These are phyloP conservation scores for Pezicula rhizophila DNA, from an alignment of 2,329 filamentous ascomycete genomes.

Conservation along the genomic window DNA sequence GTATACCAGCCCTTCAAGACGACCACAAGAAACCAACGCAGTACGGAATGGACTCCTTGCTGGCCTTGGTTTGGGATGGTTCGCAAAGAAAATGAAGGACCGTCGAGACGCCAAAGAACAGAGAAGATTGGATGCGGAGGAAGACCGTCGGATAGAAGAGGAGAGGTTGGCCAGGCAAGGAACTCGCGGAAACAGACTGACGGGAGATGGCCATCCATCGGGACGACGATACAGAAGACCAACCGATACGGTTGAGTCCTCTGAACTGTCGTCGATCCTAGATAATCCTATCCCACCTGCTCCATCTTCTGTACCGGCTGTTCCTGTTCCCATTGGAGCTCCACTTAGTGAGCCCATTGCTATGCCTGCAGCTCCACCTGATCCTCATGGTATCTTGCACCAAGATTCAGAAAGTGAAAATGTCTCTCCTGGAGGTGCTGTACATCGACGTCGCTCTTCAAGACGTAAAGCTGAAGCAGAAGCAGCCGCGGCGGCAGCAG, in stretches of 20 bases:
- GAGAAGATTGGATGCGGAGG: slow-evolving; percentile 28
- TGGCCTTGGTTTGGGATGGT: slow-evolving; percentile 61
- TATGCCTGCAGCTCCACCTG: slow-evolving; percentile 51
- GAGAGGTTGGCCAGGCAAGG: slow-evolving; percentile 52
- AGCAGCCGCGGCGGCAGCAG: slow-evolving; percentile 39
- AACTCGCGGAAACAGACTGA: slow-evolving; percentile 51
- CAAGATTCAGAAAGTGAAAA: slow-evolving; percentile 38
- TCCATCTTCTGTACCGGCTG: slow-evolving; percentile 32
- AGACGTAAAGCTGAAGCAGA: slow-evolving; percentile 39
- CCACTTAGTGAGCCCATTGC: slow-evolving; percentile 27
- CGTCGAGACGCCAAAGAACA: slow-evolving; percentile 49
- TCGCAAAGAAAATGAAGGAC: slow-evolving; percentile 60
- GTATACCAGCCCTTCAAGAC: slow-evolving; percentile 50
- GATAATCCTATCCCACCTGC: slow-evolving; percentile 28
- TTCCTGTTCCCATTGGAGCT: slow-evolving; percentile 18
- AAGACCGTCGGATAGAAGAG: slow-evolving; percentile 45
- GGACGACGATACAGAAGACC: slow-evolving; percentile 28
- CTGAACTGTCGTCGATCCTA: slow-evolving; percentile 25
- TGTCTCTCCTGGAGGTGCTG: slow-evolving; percentile 34
- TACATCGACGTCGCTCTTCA: slow-evolving; percentile 39
- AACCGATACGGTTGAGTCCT: slow-evolving; percentile 17
- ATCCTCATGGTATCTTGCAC: slow-evolving; percentile 42
- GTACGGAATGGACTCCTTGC: slow-evolving; percentile 44
- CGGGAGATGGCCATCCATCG: slow-evolving; percentile 58
- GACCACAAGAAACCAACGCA: slow-evolving; percentile 39